Conservation (phyloP, 192 early-diverging fungal species). For the Piromyces finnis region DNA sequence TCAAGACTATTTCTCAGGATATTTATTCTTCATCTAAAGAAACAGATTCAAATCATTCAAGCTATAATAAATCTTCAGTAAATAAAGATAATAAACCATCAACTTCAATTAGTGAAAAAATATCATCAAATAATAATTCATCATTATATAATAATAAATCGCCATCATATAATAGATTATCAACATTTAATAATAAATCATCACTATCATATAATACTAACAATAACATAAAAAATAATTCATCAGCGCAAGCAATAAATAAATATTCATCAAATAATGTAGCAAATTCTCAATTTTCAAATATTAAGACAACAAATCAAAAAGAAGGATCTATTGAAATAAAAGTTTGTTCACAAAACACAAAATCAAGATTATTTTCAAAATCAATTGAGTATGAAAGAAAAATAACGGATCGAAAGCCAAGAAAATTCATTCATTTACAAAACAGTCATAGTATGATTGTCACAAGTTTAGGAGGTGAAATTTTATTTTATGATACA, state of each 20-base stretch:
- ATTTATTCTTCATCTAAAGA: no score
- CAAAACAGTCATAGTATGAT: neutral
- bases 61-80: no score
- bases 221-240: no score
- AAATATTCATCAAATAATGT: no score
- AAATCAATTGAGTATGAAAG: neutral
- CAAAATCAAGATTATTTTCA: neutral
- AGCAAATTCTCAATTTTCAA: no score
- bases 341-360: neutral
- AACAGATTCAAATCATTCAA: no score
- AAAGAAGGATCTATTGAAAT: neutral
- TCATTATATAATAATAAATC: neutral
- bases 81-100: no score
- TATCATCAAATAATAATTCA: no score
- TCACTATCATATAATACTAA: no score
- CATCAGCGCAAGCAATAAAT: no score
- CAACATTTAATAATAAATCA: no score
- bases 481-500: neutral
- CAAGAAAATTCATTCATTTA: neutral
- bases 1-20: neutral
- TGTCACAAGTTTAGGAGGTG: neutral
- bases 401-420: neutral
- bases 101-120: no score
- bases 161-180: neutral
- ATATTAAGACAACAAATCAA: neutral